A percentile compares a stretch with the other conserved stretches of the same genome.
phyloP scores from a whole-genome alignment of 176 grass and related monocot species.

The Neostapfia colusana region DNA sequence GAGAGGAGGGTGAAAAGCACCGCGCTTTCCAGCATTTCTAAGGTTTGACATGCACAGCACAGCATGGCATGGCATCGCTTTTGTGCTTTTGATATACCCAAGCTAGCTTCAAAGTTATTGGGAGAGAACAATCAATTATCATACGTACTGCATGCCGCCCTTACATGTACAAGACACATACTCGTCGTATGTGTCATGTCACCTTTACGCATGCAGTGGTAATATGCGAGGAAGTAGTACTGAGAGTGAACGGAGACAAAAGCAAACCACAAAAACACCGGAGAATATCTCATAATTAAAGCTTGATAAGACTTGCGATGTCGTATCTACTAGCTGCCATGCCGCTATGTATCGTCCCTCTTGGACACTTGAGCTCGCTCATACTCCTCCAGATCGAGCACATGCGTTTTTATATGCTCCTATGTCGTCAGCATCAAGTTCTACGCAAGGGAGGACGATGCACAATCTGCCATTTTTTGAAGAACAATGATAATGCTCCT shows the following conservation, averaged over 20 bases:
- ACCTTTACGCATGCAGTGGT: constrained; percentile 46
- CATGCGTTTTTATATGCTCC: too few relatives aligned
- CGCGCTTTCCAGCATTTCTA: constrained; percentile 45
- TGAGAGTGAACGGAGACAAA: constrained; percentile 12
- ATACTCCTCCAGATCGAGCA: too few relatives aligned
- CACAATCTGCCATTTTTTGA: too few relatives aligned
- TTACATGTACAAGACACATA: constrained; percentile 34
- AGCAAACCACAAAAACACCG: constrained; percentile 43
- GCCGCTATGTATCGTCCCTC: too few relatives aligned
- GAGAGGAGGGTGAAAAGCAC: not conserved
- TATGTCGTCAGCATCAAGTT: too few relatives aligned
- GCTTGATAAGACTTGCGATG: constrained; percentile 38
- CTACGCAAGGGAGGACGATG: too few relatives aligned
- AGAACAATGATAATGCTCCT: too few relatives aligned
- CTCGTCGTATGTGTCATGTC: constrained; percentile 48
- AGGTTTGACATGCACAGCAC: constrained; percentile 45
- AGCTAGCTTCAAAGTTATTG: not conserved
- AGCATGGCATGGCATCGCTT: not conserved
- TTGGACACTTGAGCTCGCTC: too few relatives aligned
- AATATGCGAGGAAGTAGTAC: too few relatives aligned
- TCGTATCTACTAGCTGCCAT: too few relatives aligned
- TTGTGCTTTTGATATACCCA: too few relatives aligned
- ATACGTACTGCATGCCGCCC: constrained; percentile 14
- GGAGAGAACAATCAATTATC: constrained; percentile 23
- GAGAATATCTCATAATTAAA: constrained; percentile 58